Conservation (phyloP, 2,329 filamentous ascomycete genomes). For the Pseudogymnoascus destructans region DNA sequence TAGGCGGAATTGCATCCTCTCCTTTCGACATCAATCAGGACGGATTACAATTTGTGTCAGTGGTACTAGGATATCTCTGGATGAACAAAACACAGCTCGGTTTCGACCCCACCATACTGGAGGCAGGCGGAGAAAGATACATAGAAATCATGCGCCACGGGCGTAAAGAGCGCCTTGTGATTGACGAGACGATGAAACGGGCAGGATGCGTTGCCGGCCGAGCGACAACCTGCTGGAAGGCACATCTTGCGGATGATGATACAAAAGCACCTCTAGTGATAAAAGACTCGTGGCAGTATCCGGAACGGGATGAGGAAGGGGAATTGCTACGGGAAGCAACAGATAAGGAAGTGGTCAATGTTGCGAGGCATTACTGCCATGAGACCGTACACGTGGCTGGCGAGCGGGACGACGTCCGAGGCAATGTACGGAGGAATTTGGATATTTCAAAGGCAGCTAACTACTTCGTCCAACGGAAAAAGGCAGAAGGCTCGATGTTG, state of each 20-base stretch:
- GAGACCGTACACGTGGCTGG: slow-evolving; percentile 29
- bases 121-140: slow-evolving; percentile 24
- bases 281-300: neutral
- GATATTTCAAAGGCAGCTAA: slow-evolving; percentile 26
- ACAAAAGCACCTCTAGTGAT: slow-evolving; percentile 8
- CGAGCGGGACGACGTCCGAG: slow-evolving; percentile 25
- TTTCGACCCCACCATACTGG: slow-evolving; percentile 33
- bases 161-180: slow-evolving; percentile 29
- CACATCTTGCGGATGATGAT: slow-evolving; percentile 22
- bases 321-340: slow-evolving; percentile 10
- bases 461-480: slow-evolving; percentile 16
- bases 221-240: slow-evolving; percentile 35
- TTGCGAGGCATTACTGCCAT: slow-evolving; percentile 32
- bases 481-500: slow-evolving; percentile 19
- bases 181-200: slow-evolving; percentile 28
- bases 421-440: slow-evolving; percentile 25
- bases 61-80: slow-evolving; percentile 31
- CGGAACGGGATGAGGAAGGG: slow-evolving; percentile 12
- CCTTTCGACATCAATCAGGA: slow-evolving; percentile 35
- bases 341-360: slow-evolving; percentile 20
- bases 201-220: slow-evolving; percentile 27
- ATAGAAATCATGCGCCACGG: slow-evolving; percentile 31
- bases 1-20: slow-evolving; percentile 33
- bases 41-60: slow-evolving; percentile 29
- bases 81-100: slow-evolving; percentile 31